phyloP scores from a whole-genome alignment of 1,139 yeast genomes.

The Magnusiomyces tetraspermus region DNA sequence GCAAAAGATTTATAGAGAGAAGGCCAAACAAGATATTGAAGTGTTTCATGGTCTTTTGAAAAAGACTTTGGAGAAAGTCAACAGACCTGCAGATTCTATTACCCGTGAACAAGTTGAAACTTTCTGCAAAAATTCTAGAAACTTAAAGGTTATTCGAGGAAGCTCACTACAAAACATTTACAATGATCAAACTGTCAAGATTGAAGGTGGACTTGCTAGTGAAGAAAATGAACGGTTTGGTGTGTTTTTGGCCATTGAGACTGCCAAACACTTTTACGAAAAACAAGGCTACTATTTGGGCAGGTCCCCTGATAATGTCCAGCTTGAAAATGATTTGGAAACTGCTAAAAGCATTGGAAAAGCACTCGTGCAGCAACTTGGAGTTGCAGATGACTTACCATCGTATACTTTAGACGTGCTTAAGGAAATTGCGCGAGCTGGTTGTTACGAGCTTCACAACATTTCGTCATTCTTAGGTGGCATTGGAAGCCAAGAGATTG shows the following conservation, averaged over 20 bases:
- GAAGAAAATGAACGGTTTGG: slow-evolving; percentile 20
- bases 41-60: slow-evolving; percentile 34
- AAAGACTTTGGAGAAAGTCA: slow-evolving; percentile 26
- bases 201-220: not conserved
- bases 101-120: slow-evolving; percentile 36
- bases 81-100: slow-evolving; percentile 25
- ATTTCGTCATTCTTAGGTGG: slow-evolving; percentile 63
- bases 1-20: slow-evolving; percentile 45
- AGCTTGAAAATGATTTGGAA: slow-evolving; percentile 9
- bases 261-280: slow-evolving; percentile 21
- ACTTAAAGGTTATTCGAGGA: slow-evolving; percentile 32
- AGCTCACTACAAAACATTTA: slow-evolving; percentile 10
- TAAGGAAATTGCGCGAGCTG: slow-evolving; percentile 29
- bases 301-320: slow-evolving; percentile 6
- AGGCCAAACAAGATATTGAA: slow-evolving; percentile 45
- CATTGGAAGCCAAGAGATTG: slow-evolving; percentile 64
- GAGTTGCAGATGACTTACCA: slow-evolving; percentile 10
- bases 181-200: not conserved
- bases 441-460: slow-evolving; percentile 39
- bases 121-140: slow-evolving; percentile 53
- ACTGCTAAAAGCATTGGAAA: slow-evolving; percentile 15
- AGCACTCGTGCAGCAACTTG: slow-evolving; percentile 12
- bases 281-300: slow-evolving; percentile 16
- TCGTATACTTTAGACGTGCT: slow-evolving; percentile 16
- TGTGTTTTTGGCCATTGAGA: slow-evolving; percentile 23